Percentiles rank a stretch among this genome's conserved stretches.
phyloP scores from a whole-genome alignment of 495 filamentous ascomycete species.

The Trichoderma reesei region DNA sequence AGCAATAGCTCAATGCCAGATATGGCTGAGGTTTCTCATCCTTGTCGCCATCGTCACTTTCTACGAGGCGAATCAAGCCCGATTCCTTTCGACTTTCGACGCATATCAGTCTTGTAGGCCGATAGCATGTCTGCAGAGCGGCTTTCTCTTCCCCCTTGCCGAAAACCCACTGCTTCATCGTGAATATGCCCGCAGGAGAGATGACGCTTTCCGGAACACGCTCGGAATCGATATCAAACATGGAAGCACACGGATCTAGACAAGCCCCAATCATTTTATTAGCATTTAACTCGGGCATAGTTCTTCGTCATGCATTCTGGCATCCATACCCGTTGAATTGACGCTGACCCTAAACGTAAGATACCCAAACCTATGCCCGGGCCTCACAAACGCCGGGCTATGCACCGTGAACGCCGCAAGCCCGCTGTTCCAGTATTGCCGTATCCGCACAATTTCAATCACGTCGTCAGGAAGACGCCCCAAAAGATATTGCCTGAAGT shows the following conservation, averaged over 20 bases:
- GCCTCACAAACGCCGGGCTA: neutral
- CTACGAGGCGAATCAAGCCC: neutral
- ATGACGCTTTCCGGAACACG: neutral
- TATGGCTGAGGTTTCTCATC: neutral
- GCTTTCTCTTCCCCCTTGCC: neutral
- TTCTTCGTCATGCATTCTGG: neutral
- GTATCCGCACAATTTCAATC: neutral
- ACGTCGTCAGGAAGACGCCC: neutral
- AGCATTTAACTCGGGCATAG: neutral
- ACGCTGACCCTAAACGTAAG: neutral
- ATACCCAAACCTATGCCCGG: neutral
- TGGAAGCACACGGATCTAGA: neutral
- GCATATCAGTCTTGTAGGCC: neutral
- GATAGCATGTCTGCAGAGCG: neutral
- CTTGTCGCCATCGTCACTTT: neutral
- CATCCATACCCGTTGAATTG: neutral
- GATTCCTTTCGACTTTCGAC: neutral
- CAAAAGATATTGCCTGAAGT: neutral
- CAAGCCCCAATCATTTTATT: too few relatives aligned
- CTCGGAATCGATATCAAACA: neutral
- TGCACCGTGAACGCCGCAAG: neutral
- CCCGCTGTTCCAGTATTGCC: neutral
- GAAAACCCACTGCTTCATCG: neutral
- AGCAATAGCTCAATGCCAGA: constrained; percentile 13
- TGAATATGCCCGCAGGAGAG: neutral